Conservation (phyloP, 768 basidiomycete species). For the Zangia roseola region DNA sequence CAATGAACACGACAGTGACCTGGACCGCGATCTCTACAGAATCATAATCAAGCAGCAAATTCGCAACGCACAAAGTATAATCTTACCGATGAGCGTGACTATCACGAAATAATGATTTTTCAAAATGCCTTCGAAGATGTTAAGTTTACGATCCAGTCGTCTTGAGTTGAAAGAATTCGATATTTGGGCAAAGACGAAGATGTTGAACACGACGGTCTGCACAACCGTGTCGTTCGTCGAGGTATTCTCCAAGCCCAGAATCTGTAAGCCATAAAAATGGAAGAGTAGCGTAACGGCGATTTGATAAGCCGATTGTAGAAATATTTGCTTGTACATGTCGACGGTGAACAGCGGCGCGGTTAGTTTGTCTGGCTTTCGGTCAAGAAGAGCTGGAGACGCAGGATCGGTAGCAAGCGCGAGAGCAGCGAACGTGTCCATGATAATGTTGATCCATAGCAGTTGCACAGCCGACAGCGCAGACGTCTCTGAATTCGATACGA, state of each 20-base stretch:
- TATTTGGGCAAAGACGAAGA: conserved; percentile 98
- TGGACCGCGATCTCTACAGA: conserved; percentile 80
- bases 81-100: conserved; percentile 82
- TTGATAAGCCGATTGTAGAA: conserved; percentile 88
- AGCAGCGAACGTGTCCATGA: conserved; percentile 98
- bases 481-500: conserved; percentile 69
- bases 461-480: conserved; percentile 97
- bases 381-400: conserved; percentile 72
- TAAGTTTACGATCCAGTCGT: conserved; percentile 79
- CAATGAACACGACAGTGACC: conserved; percentile 86
- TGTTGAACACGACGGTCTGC: conserved; percentile 92
- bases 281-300: conserved; percentile 80
- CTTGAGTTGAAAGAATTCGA: conserved; percentile 94
- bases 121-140: conserved; percentile 82
- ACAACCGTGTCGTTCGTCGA: conserved; percentile 44
- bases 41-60: conserved; percentile 6
- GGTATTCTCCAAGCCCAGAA: conserved; percentile 56
- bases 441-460: conserved; percentile 97
- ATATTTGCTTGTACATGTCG: conserved; percentile 96
- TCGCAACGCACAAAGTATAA: background rate
- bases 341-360: conserved; percentile 85
- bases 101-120: conserved; percentile 81
- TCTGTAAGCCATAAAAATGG: conserved; percentile 77
- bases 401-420: conserved; percentile 97
- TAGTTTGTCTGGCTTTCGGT: conserved; percentile 90